Evolutionary conservation across 345 rosid species (phyloP), one percentile per base, ranked within the genome.

Genomic region (Eutrema heterophyllum): DNA sequence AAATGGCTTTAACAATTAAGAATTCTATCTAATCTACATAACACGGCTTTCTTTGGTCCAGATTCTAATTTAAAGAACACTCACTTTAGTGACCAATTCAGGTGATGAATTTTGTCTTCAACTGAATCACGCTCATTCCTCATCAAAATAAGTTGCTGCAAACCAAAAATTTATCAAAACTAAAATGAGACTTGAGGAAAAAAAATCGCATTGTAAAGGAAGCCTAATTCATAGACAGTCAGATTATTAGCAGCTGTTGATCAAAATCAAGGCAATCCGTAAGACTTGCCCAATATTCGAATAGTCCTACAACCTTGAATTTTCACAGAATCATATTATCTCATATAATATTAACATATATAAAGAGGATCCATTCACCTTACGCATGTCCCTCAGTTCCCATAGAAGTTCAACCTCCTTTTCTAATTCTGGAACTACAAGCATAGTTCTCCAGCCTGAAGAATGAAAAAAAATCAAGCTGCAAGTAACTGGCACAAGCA

Each of bases 391-490:
- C 81, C 92, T 87, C 69, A 86, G 77, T 70, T 83, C 84, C 92
- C 93, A 92, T 9, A 95, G 89, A 77, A 95, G 84, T 71, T 90
- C 84, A 43, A 95, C 96, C 85, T 95, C 99, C 70, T 86, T 90
- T 74, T 90, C 97, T 67, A 95, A 92, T 84, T 95, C 99, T 27
- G 99, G 97, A 56, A 95, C 97, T 72, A 95, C 89, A 65, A 95
- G 97, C 99, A 92, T 92, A 9, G 99, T 95, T 68, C 97, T 91
- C 97, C 99, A 95, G 11, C 97, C 99, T 95, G 81, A 66, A 64
- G 74, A 78, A 12, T 15, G 41, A 26, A 40, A 5, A 5, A 53
- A 53, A 74, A 32, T 44, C 7, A 73, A 80, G 59, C 51, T 52
- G 26, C 53, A 55, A 21, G 65, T 53, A 13, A 29, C 50, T 52